These are phyloP conservation scores for Peribolospora baueri DNA, from an alignment of 768 basidiomycete species.

Conservation along the genomic window DNA sequence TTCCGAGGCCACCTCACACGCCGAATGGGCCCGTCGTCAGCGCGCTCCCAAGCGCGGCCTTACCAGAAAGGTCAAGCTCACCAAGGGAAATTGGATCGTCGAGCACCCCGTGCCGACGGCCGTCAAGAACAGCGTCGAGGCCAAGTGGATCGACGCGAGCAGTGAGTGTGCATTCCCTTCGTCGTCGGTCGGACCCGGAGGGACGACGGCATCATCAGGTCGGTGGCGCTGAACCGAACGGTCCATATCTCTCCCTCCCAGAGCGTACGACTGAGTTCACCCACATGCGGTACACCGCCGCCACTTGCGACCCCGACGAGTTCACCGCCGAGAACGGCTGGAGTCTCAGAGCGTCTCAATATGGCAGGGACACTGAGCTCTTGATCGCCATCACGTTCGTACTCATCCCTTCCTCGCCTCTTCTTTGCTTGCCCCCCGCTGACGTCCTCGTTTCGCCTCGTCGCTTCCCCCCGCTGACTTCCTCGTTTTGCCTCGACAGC, in stretches of 20 bases:
- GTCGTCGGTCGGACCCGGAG: neutral
- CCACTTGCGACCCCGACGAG: conserved; percentile 75
- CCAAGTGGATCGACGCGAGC: conserved; percentile 33
- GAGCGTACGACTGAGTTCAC: conserved; percentile 64
- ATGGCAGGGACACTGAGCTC: conserved; percentile 72
- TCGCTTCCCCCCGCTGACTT: neutral
- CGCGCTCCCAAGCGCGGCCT: conserved; percentile 67
- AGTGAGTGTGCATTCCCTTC: neutral
- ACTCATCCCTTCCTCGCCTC: conserved; percentile 8
- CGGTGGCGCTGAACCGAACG: neutral
- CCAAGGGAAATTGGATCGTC: conserved; percentile 72
- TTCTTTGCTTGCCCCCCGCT: neutral
- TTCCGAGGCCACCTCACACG: conserved; percentile 11
- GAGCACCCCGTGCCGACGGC: conserved; percentile 75
- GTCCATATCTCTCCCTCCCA: neutral
- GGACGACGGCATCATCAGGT: neutral
- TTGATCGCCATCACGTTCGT: conserved; percentile 67
- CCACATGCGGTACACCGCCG: conserved; percentile 86
- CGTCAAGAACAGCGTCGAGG: conserved; percentile 55
- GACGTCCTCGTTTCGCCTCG: neutral
- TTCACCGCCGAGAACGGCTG: conserved; percentile 57
- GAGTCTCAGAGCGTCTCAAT: conserved; percentile 58
- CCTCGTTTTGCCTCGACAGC: neutral
- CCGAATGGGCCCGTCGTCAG: conserved; percentile 45
- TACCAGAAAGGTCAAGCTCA: conserved; percentile 82